Conservation (phyloP, 148 eudicot species). For the Rhododendron kiyosumense region DNA sequence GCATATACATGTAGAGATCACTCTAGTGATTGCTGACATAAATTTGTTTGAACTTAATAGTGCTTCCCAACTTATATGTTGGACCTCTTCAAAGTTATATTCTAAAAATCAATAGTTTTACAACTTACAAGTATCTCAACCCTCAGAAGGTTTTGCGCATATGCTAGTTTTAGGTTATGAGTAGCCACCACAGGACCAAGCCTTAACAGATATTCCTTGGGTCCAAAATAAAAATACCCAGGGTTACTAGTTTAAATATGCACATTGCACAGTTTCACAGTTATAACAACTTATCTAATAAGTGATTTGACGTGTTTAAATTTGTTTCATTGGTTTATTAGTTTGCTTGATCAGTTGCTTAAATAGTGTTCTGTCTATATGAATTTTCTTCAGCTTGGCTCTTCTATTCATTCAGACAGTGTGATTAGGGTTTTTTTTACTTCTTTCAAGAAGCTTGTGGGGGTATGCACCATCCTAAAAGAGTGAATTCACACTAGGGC, state of each 20-base stretch:
- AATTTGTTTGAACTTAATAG: background rate
- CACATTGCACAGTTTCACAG: background rate
- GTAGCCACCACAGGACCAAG: background rate
- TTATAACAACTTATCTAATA: background rate
- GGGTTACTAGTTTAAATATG: background rate
- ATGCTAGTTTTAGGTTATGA: background rate
- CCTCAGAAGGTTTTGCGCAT: background rate
- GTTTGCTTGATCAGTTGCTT: background rate
- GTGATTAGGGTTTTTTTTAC: background rate
- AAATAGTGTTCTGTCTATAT: background rate
- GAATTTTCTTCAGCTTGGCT: background rate
- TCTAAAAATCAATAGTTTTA: background rate
- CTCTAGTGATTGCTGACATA: background rate
- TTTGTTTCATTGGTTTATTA: background rate
- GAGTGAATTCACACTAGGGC: background rate
- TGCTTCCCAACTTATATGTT: background rate
- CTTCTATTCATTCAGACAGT: background rate
- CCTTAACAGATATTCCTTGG: background rate
- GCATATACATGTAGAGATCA: background rate
- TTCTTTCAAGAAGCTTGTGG: constrained; percentile 4
- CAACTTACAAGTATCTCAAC: background rate
- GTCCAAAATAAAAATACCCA: background rate
- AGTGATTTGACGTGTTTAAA: background rate
- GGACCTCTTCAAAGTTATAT: background rate
- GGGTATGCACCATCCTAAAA: background rate